Evolutionary conservation across 1,139 yeast genomes (phyloP), one percentile per base, ranked within the genome.

Genomic region (Magnusiomyces suaveolens): DNA sequence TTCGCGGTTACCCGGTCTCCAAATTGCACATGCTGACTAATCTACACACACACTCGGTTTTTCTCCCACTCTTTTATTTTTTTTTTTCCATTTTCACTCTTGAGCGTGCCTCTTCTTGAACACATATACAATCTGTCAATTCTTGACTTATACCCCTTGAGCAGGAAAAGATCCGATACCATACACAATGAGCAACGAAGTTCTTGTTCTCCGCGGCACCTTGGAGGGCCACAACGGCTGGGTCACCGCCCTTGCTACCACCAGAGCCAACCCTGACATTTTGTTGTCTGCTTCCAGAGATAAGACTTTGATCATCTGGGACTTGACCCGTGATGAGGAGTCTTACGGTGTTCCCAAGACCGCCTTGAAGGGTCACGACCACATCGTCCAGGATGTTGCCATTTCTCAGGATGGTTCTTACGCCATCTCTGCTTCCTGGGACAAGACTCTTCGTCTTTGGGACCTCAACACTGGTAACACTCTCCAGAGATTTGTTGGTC

Each of bases 371-470:
- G 99, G 99, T 73, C 99, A 92, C 88, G 85, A 95, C 68, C 98
- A 92, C 90, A 92, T 92, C 73, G 96, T 92, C 67, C 92, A 89
- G 80, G 98, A 92, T 75, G 94, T 90, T 75, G 87, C 95, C 74
- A 87, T 92, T 79, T 88, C 98, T 64, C 92, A 95, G 74, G 98
- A 94, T 75, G 98, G 98, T 77, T 84, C 87, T 73, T 92, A 84
- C 81, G 98, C 97, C 72, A 81, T 92, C 75, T 92, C 98, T 65
- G 97, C 96, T 71, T 94, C 98, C 71, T 92, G 99, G 99, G 98
- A 92, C 76, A 88, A 86, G 81, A 90, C 98, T 73, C 82, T 94
- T 76, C 94, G 97, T 83, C 86, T 92, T 74, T 92, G 99, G 99
- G 92, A 88, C 76, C 82, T 92, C 72, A 84, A 84, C 75, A 82